phyloP scores from a whole-genome alignment of 441 rosid genomes.

The Eutrema salsugineum region DNA sequence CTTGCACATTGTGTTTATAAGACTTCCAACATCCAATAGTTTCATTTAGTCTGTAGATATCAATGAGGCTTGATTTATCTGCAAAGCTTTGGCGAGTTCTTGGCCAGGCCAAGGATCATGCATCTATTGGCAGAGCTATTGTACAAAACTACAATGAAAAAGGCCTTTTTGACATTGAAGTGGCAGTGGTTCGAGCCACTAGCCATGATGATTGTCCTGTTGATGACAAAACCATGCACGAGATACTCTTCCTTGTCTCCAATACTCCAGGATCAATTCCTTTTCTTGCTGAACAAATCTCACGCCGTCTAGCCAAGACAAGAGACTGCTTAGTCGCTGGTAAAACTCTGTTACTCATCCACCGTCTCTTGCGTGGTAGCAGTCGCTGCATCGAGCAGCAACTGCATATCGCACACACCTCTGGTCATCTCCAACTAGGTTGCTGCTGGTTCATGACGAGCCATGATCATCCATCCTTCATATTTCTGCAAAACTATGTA shows the following conservation, averaged over 20 bases:
- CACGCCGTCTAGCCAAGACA: slow-evolving; percentile 73
- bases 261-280: slow-evolving; percentile 56
- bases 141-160: slow-evolving; percentile 44
- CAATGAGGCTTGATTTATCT: slow-evolving; percentile 51
- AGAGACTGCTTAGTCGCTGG: slow-evolving; percentile 62
- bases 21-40: slow-evolving; percentile 18
- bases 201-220: slow-evolving; percentile 56
- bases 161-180: slow-evolving; percentile 54
- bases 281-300: slow-evolving; percentile 68
- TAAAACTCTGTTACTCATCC: slow-evolving; percentile 68
- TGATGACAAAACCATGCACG: slow-evolving; percentile 69
- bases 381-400: slow-evolving; percentile 63
- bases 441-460: slow-evolving; percentile 37
- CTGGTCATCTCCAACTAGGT: slow-evolving; percentile 71
- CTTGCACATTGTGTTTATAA: slow-evolving; percentile 14
- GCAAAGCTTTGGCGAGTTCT: slow-evolving; percentile 51
- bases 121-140: slow-evolving; percentile 72
- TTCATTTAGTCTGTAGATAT: slow-evolving; percentile 5
- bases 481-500: slow-evolving; percentile 56
- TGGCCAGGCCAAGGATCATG: slow-evolving; percentile 72
- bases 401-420: slow-evolving; percentile 48
- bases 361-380: slow-evolving; percentile 79
- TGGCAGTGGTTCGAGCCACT: slow-evolving; percentile 76
- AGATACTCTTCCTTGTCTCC: slow-evolving; percentile 77
- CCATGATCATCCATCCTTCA: slow-evolving; percentile 25